Evolutionary conservation across 1,284 basidiomycete species (phyloP).

Genomic region (Ustilago trichophora): DNA sequence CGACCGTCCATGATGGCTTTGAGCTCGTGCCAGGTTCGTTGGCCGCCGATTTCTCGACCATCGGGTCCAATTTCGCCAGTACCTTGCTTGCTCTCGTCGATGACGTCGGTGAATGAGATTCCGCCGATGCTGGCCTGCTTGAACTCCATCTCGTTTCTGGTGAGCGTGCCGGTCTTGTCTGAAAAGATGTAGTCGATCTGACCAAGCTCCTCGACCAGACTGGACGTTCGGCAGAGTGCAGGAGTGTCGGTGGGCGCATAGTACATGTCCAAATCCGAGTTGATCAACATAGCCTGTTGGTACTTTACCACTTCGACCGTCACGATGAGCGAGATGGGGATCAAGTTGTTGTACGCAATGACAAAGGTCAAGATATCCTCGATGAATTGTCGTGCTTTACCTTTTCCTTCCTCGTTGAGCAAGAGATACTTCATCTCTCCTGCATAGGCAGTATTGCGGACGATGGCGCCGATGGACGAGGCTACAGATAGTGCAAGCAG

Average conservation of each 20-base stretch:
- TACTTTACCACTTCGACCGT: conserved; percentile 99
- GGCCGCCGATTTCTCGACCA: conserved; percentile 70
- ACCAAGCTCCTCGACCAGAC: conserved; percentile 95
- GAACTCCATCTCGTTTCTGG: conserved; percentile 98
- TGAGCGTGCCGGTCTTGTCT: conserved; percentile 97
- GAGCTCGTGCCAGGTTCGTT: conserved; percentile 81
- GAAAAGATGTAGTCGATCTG: conserved; percentile 99
- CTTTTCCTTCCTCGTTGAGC: conserved; percentile 59
- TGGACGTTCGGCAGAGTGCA: conserved; percentile 93
- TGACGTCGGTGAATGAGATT: conserved; percentile 84
- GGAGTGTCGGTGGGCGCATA: conserved; percentile 93
- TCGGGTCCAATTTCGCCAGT: conserved; percentile 67
- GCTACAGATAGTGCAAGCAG: conserved; percentile 87
- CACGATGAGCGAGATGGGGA: conserved; percentile 98
- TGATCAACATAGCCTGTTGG: conserved; percentile 95
- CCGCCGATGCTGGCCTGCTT: conserved; percentile 88
- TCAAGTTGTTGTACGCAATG: conserved; percentile 98
- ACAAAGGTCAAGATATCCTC: conserved; percentile 96
- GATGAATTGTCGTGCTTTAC: conserved; percentile 66
- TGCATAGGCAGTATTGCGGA: conserved; percentile 68
- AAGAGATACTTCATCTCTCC: conserved; percentile 59
- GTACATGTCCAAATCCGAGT: conserved; percentile 83
- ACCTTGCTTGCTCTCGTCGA: conserved; percentile 81
- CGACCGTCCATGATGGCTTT: conserved; percentile 69
- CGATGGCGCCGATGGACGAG: conserved; percentile 89